Conservation (phyloP, 202 grass and related monocot genomes). For the Hordeum pubiflorum region DNA sequence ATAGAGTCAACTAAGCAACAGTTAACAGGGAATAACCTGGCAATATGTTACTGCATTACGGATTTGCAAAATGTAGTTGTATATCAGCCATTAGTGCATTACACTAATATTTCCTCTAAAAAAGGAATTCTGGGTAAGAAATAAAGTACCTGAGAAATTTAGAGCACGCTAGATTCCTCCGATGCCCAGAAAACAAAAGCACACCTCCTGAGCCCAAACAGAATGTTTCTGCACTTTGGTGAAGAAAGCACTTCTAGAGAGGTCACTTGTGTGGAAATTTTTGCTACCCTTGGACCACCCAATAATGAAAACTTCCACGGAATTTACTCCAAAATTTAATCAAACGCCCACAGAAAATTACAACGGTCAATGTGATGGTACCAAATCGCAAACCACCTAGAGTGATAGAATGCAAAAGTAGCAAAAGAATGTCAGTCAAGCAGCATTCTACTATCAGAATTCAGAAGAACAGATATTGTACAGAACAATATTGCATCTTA, state of each 20-base stretch:
- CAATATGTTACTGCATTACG: not conserved
- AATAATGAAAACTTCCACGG: not conserved
- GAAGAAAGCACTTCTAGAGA: not conserved
- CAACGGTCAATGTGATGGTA: not conserved
- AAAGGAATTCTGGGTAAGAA: not conserved
- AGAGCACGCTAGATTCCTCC: conserved; percentile 14
- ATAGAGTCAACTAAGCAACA: not conserved
- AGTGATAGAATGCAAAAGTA: not conserved
- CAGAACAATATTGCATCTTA: not conserved
- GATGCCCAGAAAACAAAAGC: not conserved
- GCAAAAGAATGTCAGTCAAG: not conserved
- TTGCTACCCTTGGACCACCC: not conserved
- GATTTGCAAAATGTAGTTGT: not conserved
- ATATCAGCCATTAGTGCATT: not conserved
- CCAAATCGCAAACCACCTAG: not conserved
- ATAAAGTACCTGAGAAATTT: conserved; percentile 6
- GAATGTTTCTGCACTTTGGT: not conserved
- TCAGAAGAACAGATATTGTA: not conserved
- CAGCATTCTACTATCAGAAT: not conserved
- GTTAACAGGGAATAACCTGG: not conserved
- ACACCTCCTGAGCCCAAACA: not conserved
- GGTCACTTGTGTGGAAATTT: not conserved
- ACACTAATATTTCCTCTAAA: not conserved
- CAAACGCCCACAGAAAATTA: conserved; percentile 13
- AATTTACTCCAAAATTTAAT: not conserved